Evolutionary conservation across 495 filamentous ascomycete genomes (phyloP), one percentile per base, ranked within the genome.

Genomic region (Tetracladium setigerum): DNA sequence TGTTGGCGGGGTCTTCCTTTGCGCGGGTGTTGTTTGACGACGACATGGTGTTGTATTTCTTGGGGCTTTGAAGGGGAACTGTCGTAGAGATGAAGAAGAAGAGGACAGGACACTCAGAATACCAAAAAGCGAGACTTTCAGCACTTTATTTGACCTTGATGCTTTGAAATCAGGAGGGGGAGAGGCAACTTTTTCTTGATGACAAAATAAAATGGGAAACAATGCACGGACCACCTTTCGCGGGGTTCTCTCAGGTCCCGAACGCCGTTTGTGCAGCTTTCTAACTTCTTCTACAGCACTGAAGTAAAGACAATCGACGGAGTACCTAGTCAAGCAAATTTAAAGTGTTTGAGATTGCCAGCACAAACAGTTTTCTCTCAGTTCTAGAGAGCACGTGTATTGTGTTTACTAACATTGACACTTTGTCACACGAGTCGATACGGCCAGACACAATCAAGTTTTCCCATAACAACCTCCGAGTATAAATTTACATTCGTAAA

Each of bases 11-110:
- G 40, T 68, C 59, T 39, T 72, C 73, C 27, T 70, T 71, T 55
- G 68, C 61, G 41, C 64, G 68, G 50, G 72, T 63, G 57, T 69
- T 58, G 30, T 55, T 54, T 14, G 74, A 67, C 3, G 73, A 66
- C 73, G 76, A 77, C 44, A 30, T 68, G 53, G 18, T 30, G 13
- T 16, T 1, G 45, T 10, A 12, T 22, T 30, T 41, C 19, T 38
- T 41, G 15, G 10, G 24, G 19, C 19, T n/a, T 7, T 16, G 12
- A 40, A 12, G 18, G 41, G 34, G 9, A 33, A 40, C 17, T 15
- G 33, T 12, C 11, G 14, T 13, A 32, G 7, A 30, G 18, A 32
- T 1, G 2, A 19, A 15, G 31, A 19, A 22, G 14, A 16, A 34
- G 18, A 11, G 9, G 7, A 38, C 19, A 14, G 13, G 15, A 16